Evolutionary conservation across 2,329 filamentous ascomycete genomes (phyloP), one percentile per base, ranked within the genome.

Genomic region (Microsporum ferrugineum): DNA sequence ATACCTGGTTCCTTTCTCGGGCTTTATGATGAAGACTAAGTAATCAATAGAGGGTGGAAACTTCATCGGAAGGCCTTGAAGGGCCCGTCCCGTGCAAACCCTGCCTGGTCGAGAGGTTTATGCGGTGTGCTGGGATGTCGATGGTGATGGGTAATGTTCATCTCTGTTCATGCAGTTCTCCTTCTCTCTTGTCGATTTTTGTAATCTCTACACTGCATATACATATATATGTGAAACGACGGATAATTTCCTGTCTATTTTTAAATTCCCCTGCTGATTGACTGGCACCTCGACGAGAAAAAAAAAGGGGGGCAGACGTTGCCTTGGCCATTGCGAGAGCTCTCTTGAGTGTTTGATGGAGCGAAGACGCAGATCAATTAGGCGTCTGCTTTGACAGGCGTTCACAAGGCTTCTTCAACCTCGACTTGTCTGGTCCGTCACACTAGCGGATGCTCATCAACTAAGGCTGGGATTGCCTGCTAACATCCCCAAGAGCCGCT

Each of bases 81-180:
- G 47, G 47, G 47, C 47, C 47, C 47, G 47, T 53, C 47, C 47
- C 47, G 47, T 34, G 47, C 47, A 53, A 53, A 53, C 47, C 47
- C 47, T 53, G 47, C 27, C 47, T 10, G 10, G 12, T 53, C 29
- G 47, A 53, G 39, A 14, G 39, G 17, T 23, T 43, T 34, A 53
- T 53, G 47, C 47, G 47, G 47, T 33, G 47, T 29, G 3, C 47
- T 53, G 47, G 27, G 4, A 33, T 31, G 33, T 53, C 5, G 29
- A 53, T 29, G 29, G 27, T 53, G 39, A n/a, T n/a, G 39, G 39
- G 39, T 43, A 43, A 53, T 53, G 47, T 53, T 53, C 47, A 34
- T 53, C 27, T 53, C 47, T 53, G 47, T 53, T 53, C 47, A 53
- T 53, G 47, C 47, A 53, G 29, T 43, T 43, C 27, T 34, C 27